A percentile compares a stretch with the other conserved stretches of the same genome.
Evolutionary conservation across 306 rosid genomes (phyloP).

Genomic region (Ochetophila trinervis): DNA sequence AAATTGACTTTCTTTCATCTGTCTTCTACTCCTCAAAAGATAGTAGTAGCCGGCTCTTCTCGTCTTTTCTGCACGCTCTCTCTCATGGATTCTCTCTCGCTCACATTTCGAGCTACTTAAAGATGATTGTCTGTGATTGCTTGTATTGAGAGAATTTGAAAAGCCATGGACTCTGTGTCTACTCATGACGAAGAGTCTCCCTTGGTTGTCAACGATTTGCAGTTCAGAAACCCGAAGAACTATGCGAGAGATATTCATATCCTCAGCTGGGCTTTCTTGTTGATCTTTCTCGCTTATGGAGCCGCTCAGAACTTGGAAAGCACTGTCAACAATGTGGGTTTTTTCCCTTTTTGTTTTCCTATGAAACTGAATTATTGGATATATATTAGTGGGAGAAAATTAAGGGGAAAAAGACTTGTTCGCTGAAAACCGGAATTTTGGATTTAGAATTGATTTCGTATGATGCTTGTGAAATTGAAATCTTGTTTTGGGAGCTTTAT

Average conservation of each 20-base stretch:
- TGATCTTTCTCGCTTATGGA: constrained; percentile 80
- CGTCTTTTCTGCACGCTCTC: constrained; percentile 1
- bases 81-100: constrained; percentile 6
- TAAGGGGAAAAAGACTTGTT: not conserved
- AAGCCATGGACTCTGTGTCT: constrained; percentile 42
- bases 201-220: constrained; percentile 32
- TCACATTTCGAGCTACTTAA: constrained; percentile 15
- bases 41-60: constrained; percentile 49
- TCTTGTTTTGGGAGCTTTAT: too few relatives aligned
- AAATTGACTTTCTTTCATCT: constrained; percentile 11
- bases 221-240: constrained; percentile 21
- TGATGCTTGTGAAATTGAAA: not conserved
- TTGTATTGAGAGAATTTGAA: constrained; percentile 9
- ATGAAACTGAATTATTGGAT: not conserved
- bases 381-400: not conserved
- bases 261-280: constrained; percentile 63
- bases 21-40: constrained; percentile 32
- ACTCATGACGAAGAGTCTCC: constrained; percentile 56
- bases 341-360: not conserved
- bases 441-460: not conserved
- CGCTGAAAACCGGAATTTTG: not conserved
- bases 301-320: constrained; percentile 92
- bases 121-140: not conserved
- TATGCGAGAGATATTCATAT: constrained; percentile 61
- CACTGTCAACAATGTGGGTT: constrained; percentile 70